Evolutionary conservation across 805 yeast genomes (phyloP).

Genomic region (Sugiyamaella chiloensis): DNA sequence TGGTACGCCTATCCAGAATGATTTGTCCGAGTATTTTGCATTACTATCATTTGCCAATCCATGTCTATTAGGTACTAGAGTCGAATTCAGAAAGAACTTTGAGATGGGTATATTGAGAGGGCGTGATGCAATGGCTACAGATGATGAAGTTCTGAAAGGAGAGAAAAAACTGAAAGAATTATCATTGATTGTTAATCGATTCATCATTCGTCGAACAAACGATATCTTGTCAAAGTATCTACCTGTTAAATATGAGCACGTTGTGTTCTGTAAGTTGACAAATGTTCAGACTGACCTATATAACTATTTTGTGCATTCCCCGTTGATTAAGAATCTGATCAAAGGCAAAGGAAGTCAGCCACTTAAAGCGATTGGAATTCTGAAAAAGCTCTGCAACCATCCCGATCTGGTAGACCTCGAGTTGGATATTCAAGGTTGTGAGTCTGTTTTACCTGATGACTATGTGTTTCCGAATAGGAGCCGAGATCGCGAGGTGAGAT

Average conservation of each 20-base stretch:
- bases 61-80: slow-evolving; percentile 79
- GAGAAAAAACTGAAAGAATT: slow-evolving; percentile 66
- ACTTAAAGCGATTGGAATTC: slow-evolving; percentile 79
- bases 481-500: slow-evolving; percentile 66
- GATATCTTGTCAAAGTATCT: slow-evolving; percentile 90
- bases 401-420: slow-evolving; percentile 80
- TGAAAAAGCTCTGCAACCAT: slow-evolving; percentile 91
- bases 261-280: slow-evolving; percentile 82
- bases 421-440: slow-evolving; percentile 72
- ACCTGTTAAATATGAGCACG: slow-evolving; percentile 96
- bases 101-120: slow-evolving; percentile 79
- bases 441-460: slow-evolving; percentile 62
- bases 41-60: slow-evolving; percentile 91
- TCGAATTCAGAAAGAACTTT: slow-evolving; percentile 78
- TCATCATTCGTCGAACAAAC: slow-evolving; percentile 92
- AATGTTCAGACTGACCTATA: slow-evolving; percentile 74
- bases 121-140: slow-evolving; percentile 86
- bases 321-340: slow-evolving; percentile 66
- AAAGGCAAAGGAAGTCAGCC: slow-evolving; percentile 66
- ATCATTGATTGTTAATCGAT: slow-evolving; percentile 74
- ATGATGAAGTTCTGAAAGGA: slow-evolving; percentile 67
- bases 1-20: slow-evolving; percentile 97
- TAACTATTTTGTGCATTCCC: slow-evolving; percentile 70
- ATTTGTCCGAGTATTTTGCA: slow-evolving; percentile 89
- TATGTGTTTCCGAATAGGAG: slow-evolving; percentile 47